Conservation (phyloP, 2,329 filamentous ascomycete species). For the Aureobasidium musti region DNA sequence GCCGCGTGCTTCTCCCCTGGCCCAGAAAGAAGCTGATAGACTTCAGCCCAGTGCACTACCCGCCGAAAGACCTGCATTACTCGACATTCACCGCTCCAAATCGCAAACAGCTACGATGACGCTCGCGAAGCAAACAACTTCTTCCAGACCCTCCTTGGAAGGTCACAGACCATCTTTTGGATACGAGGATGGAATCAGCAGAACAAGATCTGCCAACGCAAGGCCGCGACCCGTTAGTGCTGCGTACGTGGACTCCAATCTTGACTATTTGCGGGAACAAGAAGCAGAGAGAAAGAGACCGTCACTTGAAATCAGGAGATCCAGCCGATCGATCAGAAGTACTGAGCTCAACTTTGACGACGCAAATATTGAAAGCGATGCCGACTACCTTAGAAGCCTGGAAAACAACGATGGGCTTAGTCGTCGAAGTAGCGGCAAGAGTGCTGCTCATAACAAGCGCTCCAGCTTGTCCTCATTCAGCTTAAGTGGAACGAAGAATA, state of each 20-base stretch:
- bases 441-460: conserved; percentile 61
- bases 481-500: conserved; percentile 48
- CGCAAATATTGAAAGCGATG: conserved; percentile 72
- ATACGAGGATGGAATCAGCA: conserved; percentile 57
- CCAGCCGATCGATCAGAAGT: conserved; percentile 36
- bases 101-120: conserved; percentile 54
- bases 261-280: conserved; percentile 78
- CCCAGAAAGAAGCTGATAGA: conserved; percentile 42
- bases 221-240: conserved; percentile 74
- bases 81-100: conserved; percentile 52
- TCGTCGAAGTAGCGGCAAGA: conserved; percentile 56
- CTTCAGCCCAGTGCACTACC: conserved; percentile 42
- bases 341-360: conserved; percentile 54
- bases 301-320: conserved; percentile 39
- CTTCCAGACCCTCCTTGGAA: conserved; percentile 70
- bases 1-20: conserved; percentile 48
- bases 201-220: conserved; percentile 65
- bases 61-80: conserved; percentile 45
- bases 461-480: conserved; percentile 73
- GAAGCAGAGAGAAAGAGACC: conserved; percentile 54
- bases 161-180: conserved; percentile 66
- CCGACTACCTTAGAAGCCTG: conserved; percentile 78
- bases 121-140: conserved; percentile 57
- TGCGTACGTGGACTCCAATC: conserved; percentile 74
- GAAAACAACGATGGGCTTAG: conserved; percentile 60